A percentile compares a stretch with the other conserved stretches of the same genome.
phyloP scores from a whole-genome alignment of 73 alveolate species.

The Paraurostyla sp. region DNA sequence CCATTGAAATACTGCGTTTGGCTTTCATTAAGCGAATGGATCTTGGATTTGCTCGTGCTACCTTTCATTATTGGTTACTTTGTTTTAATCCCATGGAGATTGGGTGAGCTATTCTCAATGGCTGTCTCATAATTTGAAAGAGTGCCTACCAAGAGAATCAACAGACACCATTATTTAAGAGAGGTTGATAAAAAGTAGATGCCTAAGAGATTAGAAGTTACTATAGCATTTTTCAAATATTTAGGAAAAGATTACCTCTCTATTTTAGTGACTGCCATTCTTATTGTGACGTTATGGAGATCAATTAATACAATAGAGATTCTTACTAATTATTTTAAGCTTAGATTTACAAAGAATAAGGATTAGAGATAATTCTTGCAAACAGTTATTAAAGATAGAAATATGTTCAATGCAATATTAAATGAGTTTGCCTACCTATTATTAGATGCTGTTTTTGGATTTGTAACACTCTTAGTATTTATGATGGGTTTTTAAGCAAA shows the following conservation, averaged over 20 bases:
- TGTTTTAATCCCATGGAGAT: constrained; percentile 35
- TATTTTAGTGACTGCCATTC: not conserved
- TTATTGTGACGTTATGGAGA: constrained; percentile 36
- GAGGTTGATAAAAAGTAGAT: not conserved
- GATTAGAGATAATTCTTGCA: not conserved
- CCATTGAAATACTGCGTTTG: constrained; percentile 1
- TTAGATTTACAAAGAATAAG: not conserved
- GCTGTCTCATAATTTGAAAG: constrained; percentile 49
- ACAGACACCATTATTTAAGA: not conserved
- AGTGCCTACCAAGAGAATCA: constrained; percentile 36
- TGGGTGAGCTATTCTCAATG: not conserved
- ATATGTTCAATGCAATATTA: not conserved
- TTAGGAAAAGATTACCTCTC: constrained; percentile 14
- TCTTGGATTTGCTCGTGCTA: constrained; percentile 3
- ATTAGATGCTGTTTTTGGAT: not conserved
- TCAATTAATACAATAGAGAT: constrained; percentile 20
- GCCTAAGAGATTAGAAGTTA: constrained; percentile 37
- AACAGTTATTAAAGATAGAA: constrained; percentile 10
- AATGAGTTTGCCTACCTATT: not conserved
- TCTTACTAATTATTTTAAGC: not conserved
- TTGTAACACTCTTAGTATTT: not conserved
- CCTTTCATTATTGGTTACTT: constrained; percentile 41
- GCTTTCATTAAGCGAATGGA: constrained; percentile 16
- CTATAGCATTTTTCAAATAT: not conserved
- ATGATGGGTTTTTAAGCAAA: not conserved